Evolutionary conservation across 2,329 filamentous ascomycete species (phyloP).

Genomic region (Aspergillus sp.): DNA sequence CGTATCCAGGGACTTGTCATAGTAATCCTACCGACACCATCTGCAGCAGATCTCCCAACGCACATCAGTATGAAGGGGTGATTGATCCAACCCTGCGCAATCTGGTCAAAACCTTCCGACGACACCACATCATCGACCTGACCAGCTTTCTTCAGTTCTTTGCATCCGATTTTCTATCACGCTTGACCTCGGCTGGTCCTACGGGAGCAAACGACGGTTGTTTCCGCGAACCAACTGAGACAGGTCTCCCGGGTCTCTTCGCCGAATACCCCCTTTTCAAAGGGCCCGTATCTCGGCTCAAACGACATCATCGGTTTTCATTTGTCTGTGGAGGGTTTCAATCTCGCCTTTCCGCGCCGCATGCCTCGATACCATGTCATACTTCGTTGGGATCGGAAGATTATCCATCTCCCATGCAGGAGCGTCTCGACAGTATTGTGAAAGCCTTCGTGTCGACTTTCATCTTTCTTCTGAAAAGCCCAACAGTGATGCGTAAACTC

Average conservation of each 20-base stretch:
- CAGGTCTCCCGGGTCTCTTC: neutral
- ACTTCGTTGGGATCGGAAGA: neutral
- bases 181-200: neutral
- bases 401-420: neutral
- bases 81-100: constrained; percentile 6
- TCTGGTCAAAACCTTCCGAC: constrained; percentile 9
- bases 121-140: constrained; percentile 6
- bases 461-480: constrained; percentile 3
- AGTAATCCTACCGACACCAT: neutral
- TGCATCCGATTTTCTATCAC: constrained; percentile 5
- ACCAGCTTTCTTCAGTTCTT: constrained; percentile 5
- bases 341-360: neutral
- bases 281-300: constrained; percentile 5
- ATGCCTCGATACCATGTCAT: neutral
- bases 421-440: neutral
- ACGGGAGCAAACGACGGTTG: neutral
- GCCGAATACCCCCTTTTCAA: constrained; percentile 4
- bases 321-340: neutral
- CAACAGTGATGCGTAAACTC: constrained; percentile 4
- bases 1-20: neutral
- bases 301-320: neutral
- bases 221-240: neutral
- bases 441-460: constrained; percentile 9
- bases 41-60: neutral
- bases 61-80: constrained; percentile 7